Evolutionary conservation across 2,329 filamentous ascomycete genomes (phyloP), one percentile per base, ranked within the genome.

Genomic region (Aureobasidium vineae): DNA sequence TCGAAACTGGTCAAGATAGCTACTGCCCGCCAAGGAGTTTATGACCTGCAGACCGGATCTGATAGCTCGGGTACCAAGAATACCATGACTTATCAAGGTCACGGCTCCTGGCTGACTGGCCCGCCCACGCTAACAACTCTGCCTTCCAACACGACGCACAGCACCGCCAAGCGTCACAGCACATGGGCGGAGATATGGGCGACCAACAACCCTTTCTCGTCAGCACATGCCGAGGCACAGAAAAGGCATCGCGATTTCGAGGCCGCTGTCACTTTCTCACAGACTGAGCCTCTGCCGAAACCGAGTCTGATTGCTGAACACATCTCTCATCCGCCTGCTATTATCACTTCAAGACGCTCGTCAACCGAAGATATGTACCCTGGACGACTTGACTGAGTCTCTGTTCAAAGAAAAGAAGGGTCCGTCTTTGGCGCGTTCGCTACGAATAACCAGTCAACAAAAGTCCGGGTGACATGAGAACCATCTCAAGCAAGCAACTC

Each of bases 1-100:
- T 69, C 70, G 68, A 40, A 71, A 67, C 19, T 69, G 47, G 72
- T 75, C 41, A 70, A 69, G 67, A 54, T 70, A 67, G 45, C 76
- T 69, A 45, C 63, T 2, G 43, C 26, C 38, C 50, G 61, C 10
- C 57, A 63, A 49, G 57, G 63, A 5, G 53, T 65, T 6, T 64
- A 64, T 15, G 43, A 64, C 15, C 36, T 64, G 11, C 21, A 64
- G 4, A 49, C 47, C 7, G 61, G 38, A 23, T 33, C 47, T 23
- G 47, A 38, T 11, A 45, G 43, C 38, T 54, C 19, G 5, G 61
- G 26, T 10, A 19, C 56, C 6, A 61, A 54, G 28, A 26, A 36
- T 6, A 45, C 49, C 2, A 45, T 43, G 36, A 54, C 49, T 1
- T 64, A 64, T n/a, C 61, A 63, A 31, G 59, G 59, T 1, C 59